Percentiles rank a stretch among this genome's conserved stretches.
These are phyloP conservation scores for Candida coquimbonensis DNA, from an alignment of 805 yeast species.

Conservation along the genomic window DNA sequence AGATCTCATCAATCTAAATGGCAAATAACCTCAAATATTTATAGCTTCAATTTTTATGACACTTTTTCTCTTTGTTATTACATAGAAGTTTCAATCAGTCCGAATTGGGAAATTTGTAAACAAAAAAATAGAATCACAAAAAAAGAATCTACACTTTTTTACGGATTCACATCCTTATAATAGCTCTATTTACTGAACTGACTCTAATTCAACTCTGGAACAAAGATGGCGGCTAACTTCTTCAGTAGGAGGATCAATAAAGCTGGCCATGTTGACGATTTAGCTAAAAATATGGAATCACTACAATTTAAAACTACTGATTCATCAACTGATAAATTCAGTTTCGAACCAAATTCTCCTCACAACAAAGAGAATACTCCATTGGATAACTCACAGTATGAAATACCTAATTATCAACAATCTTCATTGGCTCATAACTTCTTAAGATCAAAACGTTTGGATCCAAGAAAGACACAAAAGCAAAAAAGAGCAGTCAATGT, in stretches of 20 bases:
- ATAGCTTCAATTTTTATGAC: not conserved
- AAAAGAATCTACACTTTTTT: constrained; percentile 5
- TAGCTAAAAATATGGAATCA: constrained; percentile 22
- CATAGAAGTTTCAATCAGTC: not conserved
- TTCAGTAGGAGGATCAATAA: constrained; percentile 17
- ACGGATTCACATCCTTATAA: not conserved
- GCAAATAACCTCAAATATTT: not conserved
- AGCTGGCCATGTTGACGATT: constrained; percentile 17
- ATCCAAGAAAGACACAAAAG: constrained; percentile 30
- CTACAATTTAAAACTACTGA: constrained; percentile 16
- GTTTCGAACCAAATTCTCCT: constrained; percentile 29
- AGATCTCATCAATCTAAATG: constrained; percentile 13
- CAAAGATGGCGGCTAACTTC: constrained; percentile 23
- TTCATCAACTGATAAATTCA: constrained; percentile 17
- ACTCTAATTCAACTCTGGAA: not conserved
- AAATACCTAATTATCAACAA: constrained; percentile 16
- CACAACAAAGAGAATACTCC: constrained; percentile 38
- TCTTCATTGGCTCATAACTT: constrained; percentile 3
- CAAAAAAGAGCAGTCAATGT: constrained; percentile 85
- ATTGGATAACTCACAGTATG: constrained; percentile 17
- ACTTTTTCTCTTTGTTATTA: not conserved
- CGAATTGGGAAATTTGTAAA: constrained; percentile 20
- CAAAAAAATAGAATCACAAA: constrained; percentile 10
- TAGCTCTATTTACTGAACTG: not conserved
- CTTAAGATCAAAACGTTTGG: constrained; percentile 10